Percentiles rank a stretch among this genome's conserved stretches.
These are phyloP conservation scores for Agaricus subrufescens DNA, from an alignment of 768 basidiomycete genomes.

Conservation along the genomic window DNA sequence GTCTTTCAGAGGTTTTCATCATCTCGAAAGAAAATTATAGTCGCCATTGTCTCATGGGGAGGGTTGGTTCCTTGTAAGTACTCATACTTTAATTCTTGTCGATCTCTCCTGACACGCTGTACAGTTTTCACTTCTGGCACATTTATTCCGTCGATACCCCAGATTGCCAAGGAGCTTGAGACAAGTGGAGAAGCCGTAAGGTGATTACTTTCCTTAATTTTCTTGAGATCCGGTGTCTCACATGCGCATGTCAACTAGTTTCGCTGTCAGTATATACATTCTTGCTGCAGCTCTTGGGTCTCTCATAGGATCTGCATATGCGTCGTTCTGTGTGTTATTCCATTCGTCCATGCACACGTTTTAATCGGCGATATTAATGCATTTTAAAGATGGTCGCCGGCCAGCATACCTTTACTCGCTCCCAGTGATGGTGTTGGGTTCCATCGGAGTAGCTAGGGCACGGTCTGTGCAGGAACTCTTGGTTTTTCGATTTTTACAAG, in stretches of 20 bases:
- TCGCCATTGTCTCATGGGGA: slow-evolving; percentile 53
- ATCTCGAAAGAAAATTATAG: slow-evolving; percentile 45
- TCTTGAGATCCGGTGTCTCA: too few relatives aligned
- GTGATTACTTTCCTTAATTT: slow-evolving; percentile 21
- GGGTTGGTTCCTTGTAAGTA: slow-evolving; percentile 58
- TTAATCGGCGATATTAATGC: too few relatives aligned
- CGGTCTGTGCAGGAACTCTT: slow-evolving; percentile 44
- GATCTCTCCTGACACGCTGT: neutral
- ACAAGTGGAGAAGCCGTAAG: slow-evolving; percentile 56
- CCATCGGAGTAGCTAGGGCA: slow-evolving; percentile 54
- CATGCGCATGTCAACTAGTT: slow-evolving; percentile 12
- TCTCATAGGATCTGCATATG: slow-evolving; percentile 29
- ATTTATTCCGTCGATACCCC: slow-evolving; percentile 72
- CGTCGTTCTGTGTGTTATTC: slow-evolving; percentile 29
- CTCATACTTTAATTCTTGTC: neutral
- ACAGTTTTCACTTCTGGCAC: slow-evolving; percentile 65
- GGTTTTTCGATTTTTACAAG: slow-evolving; percentile 61
- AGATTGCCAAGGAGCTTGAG: slow-evolving; percentile 61
- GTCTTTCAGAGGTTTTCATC: slow-evolving; percentile 55
- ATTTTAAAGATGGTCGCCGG: slow-evolving; percentile 56
- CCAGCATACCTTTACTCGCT: slow-evolving; percentile 55
- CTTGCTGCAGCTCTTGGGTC: slow-evolving; percentile 30
- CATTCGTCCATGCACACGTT: neutral
- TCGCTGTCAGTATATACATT: slow-evolving; percentile 33
- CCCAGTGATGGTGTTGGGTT: slow-evolving; percentile 55